Conservation (phyloP, 352 stramenopile species). For the Phytopythium chamaehyphon region DNA sequence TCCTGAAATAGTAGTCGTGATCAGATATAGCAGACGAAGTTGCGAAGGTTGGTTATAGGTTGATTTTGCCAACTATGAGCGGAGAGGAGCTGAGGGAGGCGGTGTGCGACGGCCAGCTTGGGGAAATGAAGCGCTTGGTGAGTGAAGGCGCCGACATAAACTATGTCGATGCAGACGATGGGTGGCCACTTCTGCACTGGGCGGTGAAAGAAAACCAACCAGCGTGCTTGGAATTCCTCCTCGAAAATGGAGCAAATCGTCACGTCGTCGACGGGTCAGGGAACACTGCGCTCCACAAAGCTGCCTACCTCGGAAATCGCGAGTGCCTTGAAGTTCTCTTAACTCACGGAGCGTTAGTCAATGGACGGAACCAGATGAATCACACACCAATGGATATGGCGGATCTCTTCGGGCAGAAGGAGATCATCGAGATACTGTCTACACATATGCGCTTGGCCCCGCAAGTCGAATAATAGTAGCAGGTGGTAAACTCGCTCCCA, state of each 20-base stretch:
- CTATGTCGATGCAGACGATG: slow-evolving; percentile 36
- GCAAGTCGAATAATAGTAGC: neutral
- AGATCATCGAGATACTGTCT: slow-evolving; percentile 21
- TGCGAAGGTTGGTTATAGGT: no score
- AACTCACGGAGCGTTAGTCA: slow-evolving; percentile 18
- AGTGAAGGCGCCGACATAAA: slow-evolving; percentile 26
- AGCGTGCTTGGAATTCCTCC: slow-evolving; percentile 21
- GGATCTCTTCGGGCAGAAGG: slow-evolving; percentile 36
- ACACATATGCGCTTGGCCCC: neutral
- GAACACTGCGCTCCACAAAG: slow-evolving; percentile 46
- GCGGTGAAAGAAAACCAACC: slow-evolving; percentile 33
- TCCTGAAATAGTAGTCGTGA: neutral
- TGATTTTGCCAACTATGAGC: slow-evolving; percentile 15
- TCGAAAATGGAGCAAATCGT: slow-evolving; percentile 27
- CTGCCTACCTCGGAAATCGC: slow-evolving; percentile 32
- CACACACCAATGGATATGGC: slow-evolving; percentile 35
- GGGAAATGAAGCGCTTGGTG: slow-evolving; percentile 11
- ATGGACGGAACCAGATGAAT: slow-evolving; percentile 20
- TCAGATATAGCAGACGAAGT: no score
- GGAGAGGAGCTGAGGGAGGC: slow-evolving; percentile 35
- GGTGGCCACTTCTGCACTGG: slow-evolving; percentile 37
- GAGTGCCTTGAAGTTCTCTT: slow-evolving; percentile 29
- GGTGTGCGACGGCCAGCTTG: slow-evolving; percentile 31
- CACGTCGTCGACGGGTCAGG: slow-evolving; percentile 28
- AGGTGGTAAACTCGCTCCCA: neutral